Base-by-base conservation (phyloP, 2,329 filamentous ascomycete genomes). In the Fusarium proliferatum region DNA sequence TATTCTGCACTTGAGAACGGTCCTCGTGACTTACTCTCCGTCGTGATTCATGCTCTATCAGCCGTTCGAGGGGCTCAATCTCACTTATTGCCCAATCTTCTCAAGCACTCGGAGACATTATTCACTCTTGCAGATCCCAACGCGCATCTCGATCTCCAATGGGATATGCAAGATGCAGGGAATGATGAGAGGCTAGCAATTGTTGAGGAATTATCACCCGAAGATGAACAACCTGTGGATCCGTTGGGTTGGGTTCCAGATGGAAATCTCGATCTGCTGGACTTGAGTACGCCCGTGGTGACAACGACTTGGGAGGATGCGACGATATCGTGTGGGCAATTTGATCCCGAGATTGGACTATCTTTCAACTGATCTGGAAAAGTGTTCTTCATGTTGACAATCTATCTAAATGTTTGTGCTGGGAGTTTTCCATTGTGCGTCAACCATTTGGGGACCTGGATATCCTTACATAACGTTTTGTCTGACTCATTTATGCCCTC, bases 31-130 rank as follows among this genome's bases (percentile, higher is more conserved):
- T 42, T 81, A 1, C 74, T 81, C 7, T 74, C 66, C 11, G 75
- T 79, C 2, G 76, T 81, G 2, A 67, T 80, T 3, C 67, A 74
- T 17, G 74, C 78, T 8, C 52, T 81, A 0, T 72, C 75, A 4
- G 73, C 69, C 3, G 76, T 79, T 1, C 69, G 79, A 12, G 80
- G 80, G 1, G 65, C 72, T 9, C 72, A 76, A 5, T 81, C 80
- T 3, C 76, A 80, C 42, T 43, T 81, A 1, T 30, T 81, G 0
- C 79, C 80, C 1, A 74, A 75, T 30, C 66, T 81, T 1, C 52
- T 81, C 1, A 75, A 77, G 9, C 72, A 79, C 36, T 79, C 76
- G 0, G 76, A 75, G 28, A 42, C 57, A 3, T 17, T 77, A 1
- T 64, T 78, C 15, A 34, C 66, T 0, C 41, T 65, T 0, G 52